A percentile compares a stretch with the other conserved stretches of the same genome.
phyloP scores from a whole-genome alignment of 352 stramenopile species.

The Phytophthora lateralis region DNA sequence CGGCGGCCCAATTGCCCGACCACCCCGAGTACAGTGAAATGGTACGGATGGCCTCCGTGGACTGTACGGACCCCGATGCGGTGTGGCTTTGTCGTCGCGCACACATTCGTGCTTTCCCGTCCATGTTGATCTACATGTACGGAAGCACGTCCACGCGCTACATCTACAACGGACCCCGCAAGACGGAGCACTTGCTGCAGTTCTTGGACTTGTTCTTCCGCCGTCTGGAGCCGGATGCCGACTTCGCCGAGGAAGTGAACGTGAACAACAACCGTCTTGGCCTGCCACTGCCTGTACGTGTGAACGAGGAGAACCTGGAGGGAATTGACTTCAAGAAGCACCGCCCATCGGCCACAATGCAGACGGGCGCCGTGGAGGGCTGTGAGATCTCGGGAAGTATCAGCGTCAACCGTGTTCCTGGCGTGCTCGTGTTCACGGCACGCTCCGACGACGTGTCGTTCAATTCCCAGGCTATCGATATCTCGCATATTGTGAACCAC shows the following conservation, averaged over 20 bases:
- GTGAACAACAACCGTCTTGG: conserved; percentile 53
- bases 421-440: conserved; percentile 71
- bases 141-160: conserved; percentile 75
- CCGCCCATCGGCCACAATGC: conserved; percentile 33
- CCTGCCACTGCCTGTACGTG: conserved; percentile 51
- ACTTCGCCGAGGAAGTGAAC: conserved; percentile 84
- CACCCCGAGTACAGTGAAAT: conserved; percentile 83
- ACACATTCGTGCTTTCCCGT: conserved; percentile 81
- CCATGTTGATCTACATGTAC: conserved; percentile 90
- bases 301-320: conserved; percentile 63
- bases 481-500: conserved; percentile 77
- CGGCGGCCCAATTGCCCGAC: conserved; percentile 68
- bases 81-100: conserved; percentile 69
- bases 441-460: conserved; percentile 76
- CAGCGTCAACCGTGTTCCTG: conserved; percentile 79
- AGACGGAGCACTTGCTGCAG: conserved; percentile 72
- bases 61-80: conserved; percentile 75
- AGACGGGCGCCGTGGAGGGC: conserved; percentile 55
- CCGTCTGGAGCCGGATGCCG: conserved; percentile 73
- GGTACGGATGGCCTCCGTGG: conserved; percentile 79
- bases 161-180: conserved; percentile 85
- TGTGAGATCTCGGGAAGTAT: conserved; percentile 83
- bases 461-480: conserved; percentile 59
- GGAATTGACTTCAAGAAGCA: conserved; percentile 57
- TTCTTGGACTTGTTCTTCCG: conserved; percentile 88